Evolutionary conservation across 225 moss, liverwort and hornwort species (phyloP).

Genomic region (Polytrichum commune): DNA sequence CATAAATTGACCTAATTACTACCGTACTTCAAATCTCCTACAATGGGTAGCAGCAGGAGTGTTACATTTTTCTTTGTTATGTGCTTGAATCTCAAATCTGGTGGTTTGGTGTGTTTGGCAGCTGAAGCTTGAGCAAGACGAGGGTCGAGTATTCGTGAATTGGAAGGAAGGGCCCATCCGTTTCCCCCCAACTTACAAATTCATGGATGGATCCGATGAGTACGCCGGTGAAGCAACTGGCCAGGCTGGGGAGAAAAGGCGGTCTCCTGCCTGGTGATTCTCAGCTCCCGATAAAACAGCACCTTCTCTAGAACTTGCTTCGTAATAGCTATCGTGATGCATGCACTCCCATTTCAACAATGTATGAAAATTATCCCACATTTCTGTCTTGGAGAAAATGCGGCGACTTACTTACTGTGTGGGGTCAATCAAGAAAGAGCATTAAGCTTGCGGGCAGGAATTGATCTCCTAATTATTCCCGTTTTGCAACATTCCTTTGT

Average conservation of each 20-base stretch:
- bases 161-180: conserved; percentile 51
- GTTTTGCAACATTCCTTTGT: not conserved
- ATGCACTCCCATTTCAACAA: too few relatives aligned
- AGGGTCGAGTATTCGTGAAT: conserved; percentile 42
- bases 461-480: too few relatives aligned
- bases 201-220: conserved; percentile 26
- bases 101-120: conserved; percentile 5
- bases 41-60: not conserved
- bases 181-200: conserved; percentile 61
- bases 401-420: too few relatives aligned
- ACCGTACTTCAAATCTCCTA: not conserved
- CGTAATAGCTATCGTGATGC: too few relatives aligned
- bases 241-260: conserved; percentile 20
- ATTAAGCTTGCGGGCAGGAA: too few relatives aligned
- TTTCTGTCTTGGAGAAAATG: too few relatives aligned
- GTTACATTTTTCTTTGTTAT: not conserved
- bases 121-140: conserved; percentile 54
- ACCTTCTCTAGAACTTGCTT: not conserved
- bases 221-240: conserved; percentile 26
- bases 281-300: not conserved
- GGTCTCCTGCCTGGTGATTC: conserved; percentile 48
- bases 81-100: not conserved
- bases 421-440: too few relatives aligned
- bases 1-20: not conserved
- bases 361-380: too few relatives aligned